phyloP scores from a whole-genome alignment of 2,329 filamentous ascomycete genomes.

The Pseudogymnoascus sp. region DNA sequence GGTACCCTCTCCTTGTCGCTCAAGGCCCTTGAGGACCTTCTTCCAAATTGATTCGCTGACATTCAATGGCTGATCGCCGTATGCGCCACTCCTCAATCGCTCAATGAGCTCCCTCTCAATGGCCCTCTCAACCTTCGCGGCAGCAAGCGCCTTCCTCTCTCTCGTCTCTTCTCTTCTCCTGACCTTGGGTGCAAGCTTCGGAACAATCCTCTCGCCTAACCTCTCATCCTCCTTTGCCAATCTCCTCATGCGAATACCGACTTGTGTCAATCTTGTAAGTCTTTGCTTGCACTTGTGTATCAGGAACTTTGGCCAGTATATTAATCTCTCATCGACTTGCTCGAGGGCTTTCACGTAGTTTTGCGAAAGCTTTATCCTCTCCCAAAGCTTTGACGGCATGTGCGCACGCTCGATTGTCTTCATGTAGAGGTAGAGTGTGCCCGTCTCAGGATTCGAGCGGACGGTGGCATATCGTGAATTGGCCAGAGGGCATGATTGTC shows the following conservation, averaged over 20 bases:
- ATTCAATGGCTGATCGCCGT: conserved; percentile 90
- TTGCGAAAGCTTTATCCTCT: conserved; percentile 77
- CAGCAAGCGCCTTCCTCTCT: conserved; percentile 69
- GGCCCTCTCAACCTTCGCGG: conserved; percentile 88
- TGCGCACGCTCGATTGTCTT: conserved; percentile 87
- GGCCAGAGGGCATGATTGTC: conserved; percentile 82
- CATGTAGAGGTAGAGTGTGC: conserved; percentile 89
- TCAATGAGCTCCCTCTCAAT: conserved; percentile 95
- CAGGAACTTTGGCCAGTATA: conserved; percentile 93
- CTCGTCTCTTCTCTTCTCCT: conserved; percentile 65
- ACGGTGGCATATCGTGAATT: conserved; percentile 92
- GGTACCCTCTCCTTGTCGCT: conserved; percentile 74
- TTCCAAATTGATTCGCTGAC: conserved; percentile 95
- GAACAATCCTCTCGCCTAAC: conserved; percentile 79
- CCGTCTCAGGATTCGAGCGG: conserved; percentile 70
- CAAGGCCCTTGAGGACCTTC: conserved; percentile 85
- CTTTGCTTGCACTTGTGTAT: conserved; percentile 95
- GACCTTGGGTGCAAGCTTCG: conserved; percentile 87
- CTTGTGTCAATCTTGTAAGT: conserved; percentile 84
- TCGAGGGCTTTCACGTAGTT: conserved; percentile 88
- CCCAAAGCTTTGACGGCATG: conserved; percentile 88
- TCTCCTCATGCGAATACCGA: conserved; percentile 70
- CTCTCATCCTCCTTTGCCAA: conserved; percentile 84
- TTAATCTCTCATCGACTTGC: conserved; percentile 76
- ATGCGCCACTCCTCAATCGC: conserved; percentile 80